Evolutionary conservation across 208 protist species (phyloP), one percentile per base, ranked within the genome.

Genomic region (Trypanosoma rangeli): DNA sequence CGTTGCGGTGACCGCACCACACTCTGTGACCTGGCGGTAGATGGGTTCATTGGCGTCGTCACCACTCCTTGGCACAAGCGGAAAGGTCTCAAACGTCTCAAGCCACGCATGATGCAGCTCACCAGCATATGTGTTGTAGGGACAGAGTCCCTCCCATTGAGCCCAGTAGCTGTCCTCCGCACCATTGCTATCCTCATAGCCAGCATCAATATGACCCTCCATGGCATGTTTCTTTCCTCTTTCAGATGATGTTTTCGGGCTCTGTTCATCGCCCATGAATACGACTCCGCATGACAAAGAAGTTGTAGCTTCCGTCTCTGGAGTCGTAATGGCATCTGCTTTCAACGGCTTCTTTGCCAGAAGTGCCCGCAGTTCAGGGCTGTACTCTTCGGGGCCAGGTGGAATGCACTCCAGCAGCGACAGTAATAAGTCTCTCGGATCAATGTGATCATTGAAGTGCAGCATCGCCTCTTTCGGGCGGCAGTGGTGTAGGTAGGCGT

Each of bases 371-470:
- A 83, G 58, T 33, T 70, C 70, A 26, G 52, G 24, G 18, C 64
- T 80, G 65, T 83, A 83, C 24, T 78, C 57, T 3, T 69, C 31
- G 2, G 64, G 58, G 20, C 37, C 22, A 16, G 83, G 79, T n/a
- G 87, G 84, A 29, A 90, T 70, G 68, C 85, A 88, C 18, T 94
- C 84, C 20, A 84, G 87, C 0, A 94, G 39, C 22, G 80, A 62
- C 15, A 88, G 54, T 20, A 91, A 64, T 55, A 96, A 64, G 33
- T 94, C 86, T 42, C 87, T 80, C 16, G 84, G 79, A 69, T 94
- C 88, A 22, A 94, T 71, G 62, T 77, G 76, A 60, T 76, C 63
- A n/a, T 76, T 76, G 57, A 94, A 80, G 59, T 83, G 73, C 35
- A 70, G 49, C 57, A 95, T 74, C 13, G 86, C 90, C 20, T 86